Evolutionary conservation across 257 asterid species (phyloP), one percentile per base, ranked within the genome.

Genomic region (Asclepias syriaca): DNA sequence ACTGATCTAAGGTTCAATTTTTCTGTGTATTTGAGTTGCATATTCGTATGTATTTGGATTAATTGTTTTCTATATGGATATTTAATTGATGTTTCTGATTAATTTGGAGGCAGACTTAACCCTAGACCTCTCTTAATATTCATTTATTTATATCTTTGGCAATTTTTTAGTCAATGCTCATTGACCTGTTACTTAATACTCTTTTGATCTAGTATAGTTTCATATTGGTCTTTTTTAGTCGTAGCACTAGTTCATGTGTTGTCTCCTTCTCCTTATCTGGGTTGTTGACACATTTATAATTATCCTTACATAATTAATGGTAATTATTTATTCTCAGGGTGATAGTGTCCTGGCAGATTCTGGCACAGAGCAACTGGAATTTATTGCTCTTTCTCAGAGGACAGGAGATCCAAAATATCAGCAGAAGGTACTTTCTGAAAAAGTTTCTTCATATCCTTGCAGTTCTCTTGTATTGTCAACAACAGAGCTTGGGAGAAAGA

Each of bases 321-420:
- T 13, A 24, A 46, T 18, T 48, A 46, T 72, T 19, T 77, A 67
- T 65, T 69, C 78, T 71, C 81, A 95, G 99, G 99, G 99, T 79
- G 89, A 90, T 77, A 95, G 99, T 81, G 88, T 95, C 82, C 85
- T 95, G 83, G 99, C 99, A 66, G 97, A 92, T 86, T 89, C 98
- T 72, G 97, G 92, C 77, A 90, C 99, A 37, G 98, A 95, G 87
- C 98, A 92, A 84, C 85, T 95, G 82, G 99, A 92, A 80, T 95
- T 95, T 83, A 95, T 95, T 82, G 99, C 99, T 78, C 98, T 95
- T 82, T 95, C 99, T 72, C 92, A 92, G 71, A 88, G 98, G 86
- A 92, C 98, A 22, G 96, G 96, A 69, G 87, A 95, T 78, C 88
- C 85, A 21, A 95, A 87, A 76, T 92, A 95, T 95, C 97, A 92